A percentile compares a stretch with the other conserved stretches of the same genome.
phyloP scores from a whole-genome alignment of 2,329 filamentous ascomycete species.

The Phialophora expanda region DNA sequence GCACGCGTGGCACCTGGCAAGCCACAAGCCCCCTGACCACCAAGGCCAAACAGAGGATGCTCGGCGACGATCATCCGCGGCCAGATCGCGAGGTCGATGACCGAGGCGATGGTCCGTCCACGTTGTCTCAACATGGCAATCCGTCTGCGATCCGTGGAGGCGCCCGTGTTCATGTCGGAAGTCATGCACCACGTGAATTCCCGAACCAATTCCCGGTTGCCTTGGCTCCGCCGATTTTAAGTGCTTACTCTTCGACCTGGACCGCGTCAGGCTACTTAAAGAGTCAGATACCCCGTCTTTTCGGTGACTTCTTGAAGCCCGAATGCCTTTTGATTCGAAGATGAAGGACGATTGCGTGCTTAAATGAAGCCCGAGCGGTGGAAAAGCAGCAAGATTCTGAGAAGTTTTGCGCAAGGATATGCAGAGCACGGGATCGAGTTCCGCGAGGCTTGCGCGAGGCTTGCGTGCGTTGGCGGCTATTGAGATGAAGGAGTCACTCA shows the following conservation, averaged over 20 bases:
- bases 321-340: constrained; percentile 15
- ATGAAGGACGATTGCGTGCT: constrained; percentile 3
- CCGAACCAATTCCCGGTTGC: neutral
- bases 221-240: neutral
- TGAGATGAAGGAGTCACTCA: neutral
- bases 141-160: neutral
- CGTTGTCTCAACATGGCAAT: neutral
- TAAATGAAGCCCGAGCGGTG: constrained; percentile 16
- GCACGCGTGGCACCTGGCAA: neutral
- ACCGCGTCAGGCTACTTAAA: constrained; percentile 15
- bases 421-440: neutral
- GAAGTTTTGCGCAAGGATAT: neutral
- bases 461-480: neutral
- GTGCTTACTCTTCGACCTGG: constrained; percentile 13
- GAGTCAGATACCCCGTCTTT: constrained; percentile 8
- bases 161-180: neutral
- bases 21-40: neutral
- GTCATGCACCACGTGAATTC: neutral
- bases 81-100: constrained; percentile 14
- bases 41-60: neutral
- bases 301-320: constrained; percentile 22
- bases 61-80: constrained; percentile 6
- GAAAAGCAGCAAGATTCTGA: constrained; percentile 16
- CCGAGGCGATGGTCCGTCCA: constrained; percentile 12
- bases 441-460: constrained; percentile 5